These are phyloP conservation scores for Termitomyces sp. DNA, from an alignment of 768 basidiomycete genomes.

Conservation along the genomic window DNA sequence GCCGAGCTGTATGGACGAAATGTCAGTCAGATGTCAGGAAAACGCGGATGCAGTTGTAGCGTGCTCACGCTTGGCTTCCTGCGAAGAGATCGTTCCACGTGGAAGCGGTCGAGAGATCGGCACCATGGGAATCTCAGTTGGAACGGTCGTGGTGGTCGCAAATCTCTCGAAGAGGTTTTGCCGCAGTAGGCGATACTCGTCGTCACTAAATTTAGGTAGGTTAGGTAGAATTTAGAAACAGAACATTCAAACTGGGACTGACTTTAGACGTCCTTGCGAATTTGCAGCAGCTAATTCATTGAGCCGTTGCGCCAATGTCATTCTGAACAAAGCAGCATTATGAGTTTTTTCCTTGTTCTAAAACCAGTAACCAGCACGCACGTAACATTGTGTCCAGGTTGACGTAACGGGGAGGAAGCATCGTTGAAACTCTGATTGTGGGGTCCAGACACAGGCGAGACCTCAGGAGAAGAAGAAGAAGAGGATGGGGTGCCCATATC, in stretches of 20 bases:
- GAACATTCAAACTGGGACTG: conserved; percentile 17
- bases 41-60: not conserved
- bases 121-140: conserved; percentile 58
- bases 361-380: conserved; percentile 25
- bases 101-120: conserved; percentile 38
- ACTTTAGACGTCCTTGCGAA: conserved; percentile 75
- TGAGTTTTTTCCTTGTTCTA: not conserved
- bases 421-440: conserved; percentile 18
- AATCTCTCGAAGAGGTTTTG: conserved; percentile 83
- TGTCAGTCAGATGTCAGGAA: conserved; percentile 6
- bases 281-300: conserved; percentile 79
- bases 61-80: conserved; percentile 29
- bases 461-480: conserved; percentile 15
- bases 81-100: conserved; percentile 20
- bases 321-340: conserved; percentile 31
- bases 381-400: conserved; percentile 49
- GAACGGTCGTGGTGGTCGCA: conserved; percentile 49
- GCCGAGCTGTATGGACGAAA: conserved; percentile 22
- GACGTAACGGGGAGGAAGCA: conserved; percentile 23
- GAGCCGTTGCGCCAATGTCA: conserved; percentile 74
- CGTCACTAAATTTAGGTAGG: conserved; percentile 48
- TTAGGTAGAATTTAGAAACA: not conserved
- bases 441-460: conserved; percentile 14
- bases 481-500: conserved; percentile 11
- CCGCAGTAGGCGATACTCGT: conserved; percentile 79